Evolutionary conservation across 108 stramenopile species (phyloP).

Genomic region (Licmophora abbreviata): DNA sequence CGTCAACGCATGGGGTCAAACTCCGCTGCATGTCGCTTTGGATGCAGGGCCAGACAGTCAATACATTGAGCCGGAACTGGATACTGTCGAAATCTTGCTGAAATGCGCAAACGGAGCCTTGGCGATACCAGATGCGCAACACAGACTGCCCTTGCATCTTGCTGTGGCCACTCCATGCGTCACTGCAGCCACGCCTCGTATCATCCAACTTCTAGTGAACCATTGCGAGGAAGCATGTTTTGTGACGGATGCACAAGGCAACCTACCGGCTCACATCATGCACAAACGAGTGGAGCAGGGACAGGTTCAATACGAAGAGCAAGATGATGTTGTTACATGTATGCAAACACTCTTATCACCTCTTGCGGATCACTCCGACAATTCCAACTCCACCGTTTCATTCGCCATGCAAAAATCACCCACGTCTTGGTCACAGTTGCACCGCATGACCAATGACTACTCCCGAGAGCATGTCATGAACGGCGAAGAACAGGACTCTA

Average conservation of each 20-base stretch:
- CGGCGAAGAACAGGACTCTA: too few species aligned
- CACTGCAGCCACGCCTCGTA: conserved; percentile 13
- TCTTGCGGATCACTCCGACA: conserved; percentile 19
- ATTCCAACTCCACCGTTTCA: neutral
- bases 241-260: neutral
- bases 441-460: conserved; percentile 1
- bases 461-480: too few species aligned
- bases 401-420: neutral
- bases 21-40: conserved; percentile 27
- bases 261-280: conserved; percentile 5
- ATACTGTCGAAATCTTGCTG: neutral
- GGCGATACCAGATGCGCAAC: conserved; percentile 11
- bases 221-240: conserved; percentile 11
- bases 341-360: conserved; percentile 13
- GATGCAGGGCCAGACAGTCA: conserved; percentile 6
- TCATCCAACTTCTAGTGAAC: conserved; percentile 12
- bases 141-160: conserved; percentile 21
- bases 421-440: conserved; percentile 3
- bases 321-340: neutral
- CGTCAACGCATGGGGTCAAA: conserved; percentile 22
- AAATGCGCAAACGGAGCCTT: conserved; percentile 11
- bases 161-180: conserved; percentile 14
- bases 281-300: conserved; percentile 2
- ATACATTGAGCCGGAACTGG: neutral
- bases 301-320: neutral